Base-by-base conservation (phyloP, 129 eudicot genomes). In the Mikania micrantha region DNA sequence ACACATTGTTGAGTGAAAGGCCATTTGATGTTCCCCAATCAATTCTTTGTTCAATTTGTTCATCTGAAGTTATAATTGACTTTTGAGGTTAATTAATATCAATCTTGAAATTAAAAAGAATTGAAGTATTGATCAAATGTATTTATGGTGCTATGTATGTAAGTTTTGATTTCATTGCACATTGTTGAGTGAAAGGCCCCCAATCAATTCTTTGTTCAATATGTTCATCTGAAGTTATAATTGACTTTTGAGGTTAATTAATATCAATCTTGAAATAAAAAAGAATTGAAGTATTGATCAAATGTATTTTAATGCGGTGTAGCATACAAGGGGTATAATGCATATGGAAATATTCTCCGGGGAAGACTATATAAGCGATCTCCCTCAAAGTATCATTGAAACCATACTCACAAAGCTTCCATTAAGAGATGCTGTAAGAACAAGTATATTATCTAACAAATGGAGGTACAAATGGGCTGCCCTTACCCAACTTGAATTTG, bases 391-490 rank as follows among this genome's bases (percentile, higher is more conserved):
- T 81, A 87, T 94, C 44, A 74, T 87, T 3, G 97, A 94, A 74
- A 81, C 77, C 63, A 87, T 94, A 35, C 84, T 90, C 36, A 77
- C 85, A 50, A 87, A 77, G 87, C 67, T 90, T 39, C 94, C 93
- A n/a, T 66, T 94, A 27, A 76, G 84, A 66, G 97, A 91, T 77
- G 95, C 95, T 24, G 93, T 87, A 49, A 87, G 85, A 63, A 85
- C 88, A n/a, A 85, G 97, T 70, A 50, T 83, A 27, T 78, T 91
- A 60, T 91, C 97, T 4, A 83, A 74, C 53, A 87, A 62, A 79
- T 91, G 97, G 97, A 79, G 97, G 68, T 91, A 87, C 39, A 87
- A 82, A 79, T 91, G 97, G 97, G 76, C 93, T 68, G 60, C 78
- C 7, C 67, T 91, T 47, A 78, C 95, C 0, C 80, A 91, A 28